phyloP scores from a whole-genome alignment of 2,329 filamentous ascomycete species.

The Lasiodiplodia gonubiensis region DNA sequence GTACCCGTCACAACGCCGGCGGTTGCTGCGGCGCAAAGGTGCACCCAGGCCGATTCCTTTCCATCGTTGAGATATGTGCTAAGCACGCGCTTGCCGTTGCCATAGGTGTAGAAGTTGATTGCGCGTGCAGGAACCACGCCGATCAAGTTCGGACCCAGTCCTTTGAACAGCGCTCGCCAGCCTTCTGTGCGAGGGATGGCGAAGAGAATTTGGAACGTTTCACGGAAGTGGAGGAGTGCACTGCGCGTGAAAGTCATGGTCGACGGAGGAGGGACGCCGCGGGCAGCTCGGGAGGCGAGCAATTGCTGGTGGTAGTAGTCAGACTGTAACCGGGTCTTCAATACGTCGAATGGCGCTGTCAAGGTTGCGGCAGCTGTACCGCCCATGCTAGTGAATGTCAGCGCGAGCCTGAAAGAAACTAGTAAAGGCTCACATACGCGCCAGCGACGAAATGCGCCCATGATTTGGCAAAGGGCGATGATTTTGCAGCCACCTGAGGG shows the following conservation, averaged over 20 bases:
- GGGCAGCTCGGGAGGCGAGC: slow-evolving; percentile 67
- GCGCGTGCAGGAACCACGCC: slow-evolving; percentile 87
- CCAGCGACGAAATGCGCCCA: slow-evolving; percentile 93
- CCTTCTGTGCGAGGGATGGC: slow-evolving; percentile 83
- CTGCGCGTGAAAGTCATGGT: slow-evolving; percentile 69
- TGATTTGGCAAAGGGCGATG: slow-evolving; percentile 66
- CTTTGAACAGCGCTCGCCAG: slow-evolving; percentile 88
- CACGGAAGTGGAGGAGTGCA: slow-evolving; percentile 75
- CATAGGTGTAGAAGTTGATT: slow-evolving; percentile 94
- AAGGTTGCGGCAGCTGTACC: slow-evolving; percentile 91
- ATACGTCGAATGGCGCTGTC: slow-evolving; percentile 91
- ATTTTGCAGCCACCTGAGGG: slow-evolving; percentile 44
- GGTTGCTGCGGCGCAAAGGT: slow-evolving; percentile 74
- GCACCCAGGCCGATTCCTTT: slow-evolving; percentile 74
- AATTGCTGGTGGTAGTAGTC: slow-evolving; percentile 92
- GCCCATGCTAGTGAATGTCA: slow-evolving; percentile 65
- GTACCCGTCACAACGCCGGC: slow-evolving; percentile 88
- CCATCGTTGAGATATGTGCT: slow-evolving; percentile 75
- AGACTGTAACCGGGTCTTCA: slow-evolving; percentile 91
- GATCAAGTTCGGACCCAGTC: slow-evolving; percentile 85
- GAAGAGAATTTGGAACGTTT: slow-evolving; percentile 84
- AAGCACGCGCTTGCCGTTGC: slow-evolving; percentile 85
- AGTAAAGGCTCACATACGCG: slow-evolving; percentile 62
- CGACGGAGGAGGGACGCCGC: slow-evolving; percentile 58
- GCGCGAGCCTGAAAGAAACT: slow-evolving; percentile 31